These are phyloP conservation scores for Pichia sp. DNA, from an alignment of 1,139 yeast genomes.

Conservation along the genomic window DNA sequence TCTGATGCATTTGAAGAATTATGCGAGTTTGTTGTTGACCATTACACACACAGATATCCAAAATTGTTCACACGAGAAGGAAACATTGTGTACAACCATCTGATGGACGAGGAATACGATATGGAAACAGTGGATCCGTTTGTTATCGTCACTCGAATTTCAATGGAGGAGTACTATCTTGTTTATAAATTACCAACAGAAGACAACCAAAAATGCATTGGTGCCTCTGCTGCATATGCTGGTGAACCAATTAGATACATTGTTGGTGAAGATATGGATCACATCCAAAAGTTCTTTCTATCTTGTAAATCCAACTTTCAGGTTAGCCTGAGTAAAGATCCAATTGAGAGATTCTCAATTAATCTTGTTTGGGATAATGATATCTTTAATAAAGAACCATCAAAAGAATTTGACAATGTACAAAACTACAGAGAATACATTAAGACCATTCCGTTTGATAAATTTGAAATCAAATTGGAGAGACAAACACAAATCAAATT, in stretches of 20 bases:
- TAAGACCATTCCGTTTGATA: slow-evolving; percentile 35
- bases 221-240: slow-evolving; percentile 54
- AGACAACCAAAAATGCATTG: slow-evolving; percentile 48
- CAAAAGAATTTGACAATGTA: slow-evolving; percentile 12
- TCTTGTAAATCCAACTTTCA: slow-evolving; percentile 48
- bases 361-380: slow-evolving; percentile 53
- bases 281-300: slow-evolving; percentile 49
- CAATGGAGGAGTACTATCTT: slow-evolving; percentile 52
- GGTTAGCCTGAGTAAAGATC: slow-evolving; percentile 49
- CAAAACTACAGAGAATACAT: slow-evolving; percentile 24
- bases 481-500: slow-evolving; percentile 50
- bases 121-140: slow-evolving; percentile 49
- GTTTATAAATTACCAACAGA: slow-evolving; percentile 34
- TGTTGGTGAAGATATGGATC: slow-evolving; percentile 44
- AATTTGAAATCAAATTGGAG: slow-evolving; percentile 60
- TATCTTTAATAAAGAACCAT: slow-evolving; percentile 42
- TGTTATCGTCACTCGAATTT: slow-evolving; percentile 44
- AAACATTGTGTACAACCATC: slow-evolving; percentile 40
- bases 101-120: slow-evolving; percentile 46
- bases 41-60: slow-evolving; percentile 46
- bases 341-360: slow-evolving; percentile 55
- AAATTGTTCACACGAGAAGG: slow-evolving; percentile 40
- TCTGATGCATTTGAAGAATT: slow-evolving; percentile 45
- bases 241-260: slow-evolving; percentile 50
- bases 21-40: slow-evolving; percentile 44